A percentile compares a stretch with the other conserved stretches of the same genome.
phyloP scores from a whole-genome alignment of 352 stramenopile species.

The Pythium insidiosum region DNA sequence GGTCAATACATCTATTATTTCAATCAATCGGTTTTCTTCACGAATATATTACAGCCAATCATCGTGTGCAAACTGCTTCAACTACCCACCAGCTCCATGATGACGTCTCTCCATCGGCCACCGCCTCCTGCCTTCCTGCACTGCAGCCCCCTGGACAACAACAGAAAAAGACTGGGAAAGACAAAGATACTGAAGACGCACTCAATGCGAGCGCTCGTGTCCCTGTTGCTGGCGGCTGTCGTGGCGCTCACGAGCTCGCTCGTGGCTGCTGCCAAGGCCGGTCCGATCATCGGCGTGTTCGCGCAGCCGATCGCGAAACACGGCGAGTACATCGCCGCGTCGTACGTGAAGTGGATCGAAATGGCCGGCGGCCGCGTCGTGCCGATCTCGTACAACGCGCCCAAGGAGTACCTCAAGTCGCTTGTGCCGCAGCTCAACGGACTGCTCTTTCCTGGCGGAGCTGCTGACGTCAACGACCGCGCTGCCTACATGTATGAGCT shows the following conservation, averaged over 20 bases:
- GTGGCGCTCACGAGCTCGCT: neutral
- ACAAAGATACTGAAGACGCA: too few species aligned
- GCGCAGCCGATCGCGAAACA: slow-evolving; percentile 39
- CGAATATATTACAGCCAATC: too few species aligned
- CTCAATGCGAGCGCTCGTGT: too few species aligned
- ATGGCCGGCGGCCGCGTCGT: slow-evolving; percentile 62
- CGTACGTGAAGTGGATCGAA: slow-evolving; percentile 82
- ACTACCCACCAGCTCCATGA: too few species aligned
- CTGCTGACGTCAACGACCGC: slow-evolving; percentile 43
- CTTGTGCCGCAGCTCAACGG: slow-evolving; percentile 65
- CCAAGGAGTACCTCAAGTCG: slow-evolving; percentile 38
- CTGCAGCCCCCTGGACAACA: too few species aligned
- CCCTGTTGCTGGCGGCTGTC: neutral
- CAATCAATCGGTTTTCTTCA: too few species aligned
- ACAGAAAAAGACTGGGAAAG: too few species aligned
- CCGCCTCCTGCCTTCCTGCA: too few species aligned
- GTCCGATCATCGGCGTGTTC: slow-evolving; percentile 12
- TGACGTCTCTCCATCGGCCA: too few species aligned
- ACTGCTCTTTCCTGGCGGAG: slow-evolving; percentile 56
- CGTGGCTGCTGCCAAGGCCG: neutral
- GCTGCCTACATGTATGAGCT: slow-evolving; percentile 44
- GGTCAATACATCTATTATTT: too few species aligned
- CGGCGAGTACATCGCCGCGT: slow-evolving; percentile 69
- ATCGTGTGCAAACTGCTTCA: too few species aligned
- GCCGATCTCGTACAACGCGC: slow-evolving; percentile 64